Percentiles rank a stretch among this genome's conserved stretches.
These are phyloP conservation scores for Ceratobasidium theobromae DNA, from an alignment of 1,284 basidiomycete species.

Conservation along the genomic window DNA sequence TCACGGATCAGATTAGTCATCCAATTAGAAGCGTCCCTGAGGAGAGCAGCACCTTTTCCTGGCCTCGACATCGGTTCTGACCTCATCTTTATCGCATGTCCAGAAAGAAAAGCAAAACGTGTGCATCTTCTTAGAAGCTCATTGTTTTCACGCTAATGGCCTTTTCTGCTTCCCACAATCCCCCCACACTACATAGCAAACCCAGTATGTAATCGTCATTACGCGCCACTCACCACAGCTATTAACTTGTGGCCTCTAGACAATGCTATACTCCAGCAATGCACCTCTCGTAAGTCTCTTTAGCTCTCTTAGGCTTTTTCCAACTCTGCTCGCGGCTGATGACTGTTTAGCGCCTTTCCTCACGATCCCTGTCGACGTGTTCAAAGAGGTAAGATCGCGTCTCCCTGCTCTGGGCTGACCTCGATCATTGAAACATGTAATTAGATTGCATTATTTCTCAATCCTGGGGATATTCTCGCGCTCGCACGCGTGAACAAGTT, in stretches of 20 bases:
- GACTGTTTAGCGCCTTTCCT: not conserved
- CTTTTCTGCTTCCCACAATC: too few relatives aligned
- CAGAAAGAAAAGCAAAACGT: slow-evolving; percentile 19
- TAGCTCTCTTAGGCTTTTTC: not conserved
- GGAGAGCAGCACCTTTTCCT: not conserved
- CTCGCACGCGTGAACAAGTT: slow-evolving; percentile 22
- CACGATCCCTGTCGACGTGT: slow-evolving; percentile 8
- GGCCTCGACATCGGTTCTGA: not conserved
- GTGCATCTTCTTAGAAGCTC: too few relatives aligned
- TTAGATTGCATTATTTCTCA: slow-evolving; percentile 14
- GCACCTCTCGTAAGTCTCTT: not conserved
- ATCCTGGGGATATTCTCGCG: slow-evolving; percentile 9
- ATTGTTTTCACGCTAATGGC: too few relatives aligned
- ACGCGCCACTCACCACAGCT: too few relatives aligned
- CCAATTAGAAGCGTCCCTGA: slow-evolving; percentile 22
- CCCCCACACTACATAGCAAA: not conserved
- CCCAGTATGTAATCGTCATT: not conserved
- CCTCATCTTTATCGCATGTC: slow-evolving; percentile 1
- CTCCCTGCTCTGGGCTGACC: not conserved
- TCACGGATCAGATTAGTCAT: slow-evolving; percentile 22
- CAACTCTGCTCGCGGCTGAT: not conserved
- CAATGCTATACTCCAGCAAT: not conserved
- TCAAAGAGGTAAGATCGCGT: slow-evolving; percentile 12
- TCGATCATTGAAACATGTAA: not conserved
- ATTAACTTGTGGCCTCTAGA: not conserved